Evolutionary conservation across 495 filamentous ascomycete species (phyloP), one percentile per base, ranked within the genome.

Genomic region (Pseudoneurospora amorphoporcata): DNA sequence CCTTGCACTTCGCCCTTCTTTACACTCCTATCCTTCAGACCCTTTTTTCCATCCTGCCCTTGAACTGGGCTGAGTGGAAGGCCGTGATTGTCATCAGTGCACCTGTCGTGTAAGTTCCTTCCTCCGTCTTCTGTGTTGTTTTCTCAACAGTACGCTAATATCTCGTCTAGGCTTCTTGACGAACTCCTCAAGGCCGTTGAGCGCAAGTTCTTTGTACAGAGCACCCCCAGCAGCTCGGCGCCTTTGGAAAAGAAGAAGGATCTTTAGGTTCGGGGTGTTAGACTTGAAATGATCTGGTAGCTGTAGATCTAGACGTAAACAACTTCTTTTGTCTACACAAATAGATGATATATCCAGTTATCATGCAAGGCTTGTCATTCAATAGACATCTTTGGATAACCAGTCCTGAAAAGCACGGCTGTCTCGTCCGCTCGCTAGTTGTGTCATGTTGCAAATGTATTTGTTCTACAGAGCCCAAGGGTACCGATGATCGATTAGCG

Each of bases 51-150:
- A 98, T 99, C 75, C 81, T 97, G 72, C 96, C 96, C 39, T 81
- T 99, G 78, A 89, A 96, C 80, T 90, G 87, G 91, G 87, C 83
- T 17, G 96, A 99, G 82, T 99, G 96, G 96, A 87, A 94, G 82
- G 95, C 95, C 4, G 96, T 99, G 68, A 73, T 98, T 72, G 82
- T 87, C 37, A 97, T 98, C 78, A 97, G 93, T 82, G 87, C 90
- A 47, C 96, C 96, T 61, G 95, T 99, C 58, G 92, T 99, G 92
- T 96, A 88, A 92, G 93, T 87, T 53, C 38, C 29, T 41, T 29
- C 35, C 23, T 65, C 37, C 39, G 45, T 37, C 17, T 38, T 73
- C 43, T 23, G 41, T 65, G 53, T 16, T 14, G 2, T 4, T 58
- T 61, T 35, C 14, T 16, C 2, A 32, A 35, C 53, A 61, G 29